A percentile compares a stretch with the other conserved stretches of the same genome.
Evolutionary conservation across 2,329 filamentous ascomycete species (phyloP).

Genomic region (Graphilbum ipis-grandicollis): DNA sequence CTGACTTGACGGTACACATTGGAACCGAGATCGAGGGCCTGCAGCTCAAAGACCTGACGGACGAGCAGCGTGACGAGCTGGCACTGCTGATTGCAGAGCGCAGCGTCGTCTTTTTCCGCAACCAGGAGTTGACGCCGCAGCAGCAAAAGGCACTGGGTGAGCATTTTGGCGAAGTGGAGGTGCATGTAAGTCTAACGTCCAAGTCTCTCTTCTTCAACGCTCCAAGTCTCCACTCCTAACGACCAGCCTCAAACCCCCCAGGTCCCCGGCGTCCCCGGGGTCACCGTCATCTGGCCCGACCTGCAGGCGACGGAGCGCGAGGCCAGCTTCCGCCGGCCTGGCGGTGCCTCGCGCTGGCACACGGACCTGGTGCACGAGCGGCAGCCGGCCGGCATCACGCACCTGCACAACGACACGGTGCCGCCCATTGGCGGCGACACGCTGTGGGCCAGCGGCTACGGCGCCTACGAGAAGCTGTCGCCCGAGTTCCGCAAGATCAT

Average conservation of each 20-base stretch:
- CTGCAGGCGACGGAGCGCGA: constrained; percentile 42
- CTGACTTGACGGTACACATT: constrained; percentile 41
- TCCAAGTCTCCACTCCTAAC: neutral
- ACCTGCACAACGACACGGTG: constrained; percentile 52
- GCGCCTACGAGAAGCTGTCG: constrained; percentile 56
- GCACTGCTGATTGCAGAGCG: constrained; percentile 45
- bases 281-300: constrained; percentile 54
- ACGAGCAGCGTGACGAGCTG: constrained; percentile 43
- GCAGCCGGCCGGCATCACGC: constrained; percentile 53
- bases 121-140: constrained; percentile 43
- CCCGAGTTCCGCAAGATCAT: constrained; percentile 54
- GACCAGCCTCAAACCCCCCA: constrained; percentile 50
- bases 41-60: constrained; percentile 42
- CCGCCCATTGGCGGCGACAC: constrained; percentile 52
- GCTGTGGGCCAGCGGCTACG: constrained; percentile 54
- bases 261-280: constrained; percentile 48
- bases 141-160: constrained; percentile 46
- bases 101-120: constrained; percentile 49
- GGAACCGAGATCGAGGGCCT: constrained; percentile 47
- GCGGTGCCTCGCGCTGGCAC: constrained; percentile 53
- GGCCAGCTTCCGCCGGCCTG: constrained; percentile 47
- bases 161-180: constrained; percentile 46
- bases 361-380: constrained; percentile 54
- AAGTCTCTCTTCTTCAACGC: neutral
- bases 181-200: constrained; percentile 50